Evolutionary conservation across 2,329 filamentous ascomycete species (phyloP), one percentile per base, ranked within the genome.

Genomic region (Celoporthe dispersa): DNA sequence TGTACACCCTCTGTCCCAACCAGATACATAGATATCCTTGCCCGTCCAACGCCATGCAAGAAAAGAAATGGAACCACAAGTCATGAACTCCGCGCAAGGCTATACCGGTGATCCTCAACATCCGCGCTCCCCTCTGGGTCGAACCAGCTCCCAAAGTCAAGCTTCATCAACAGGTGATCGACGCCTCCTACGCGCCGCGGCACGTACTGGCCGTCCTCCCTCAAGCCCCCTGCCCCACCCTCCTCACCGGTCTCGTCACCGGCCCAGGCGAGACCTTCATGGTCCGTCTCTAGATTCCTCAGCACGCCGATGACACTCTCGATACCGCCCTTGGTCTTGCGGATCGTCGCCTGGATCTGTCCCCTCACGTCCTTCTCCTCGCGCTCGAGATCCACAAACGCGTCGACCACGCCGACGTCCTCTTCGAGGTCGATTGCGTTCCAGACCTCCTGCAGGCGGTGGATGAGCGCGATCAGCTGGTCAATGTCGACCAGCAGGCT

Each of bases 121-220:
- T 31, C 66, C n/a, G 68, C 70, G 75, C 53, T 19, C 14, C 16
- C 31, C 8, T 14, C 25, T 14, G 53, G 31, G 53, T 31, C 82
- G 73, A 88, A 85, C 87, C 87, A 89, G 67, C 81, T 85, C 28
- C 87, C 87, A 78, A 89, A 89, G 76, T 97, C 94, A 75, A 98
- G 82, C 83, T 97, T 97, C 93, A 97, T 97, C 77, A 98, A 80
- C 77, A 98, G 80, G 70, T 92, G 85, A 81, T 97, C 94, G 61
- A 98, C 89, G 0, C 94, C 92, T 0, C 93, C 93, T 3, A 93
- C 88, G 71, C 91, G 89, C 72, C 88, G 86, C 0, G 93, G 91
- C 39, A 90, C 85, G 78, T 93, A 97, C 72, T 80, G 80, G 0
- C 82, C 84, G 53, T 83, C 82, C 41, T 86, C 84, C 51, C 78